phyloP scores from a whole-genome alignment of 2,329 filamentous ascomycete genomes.

The Aspergillus bombycis region DNA sequence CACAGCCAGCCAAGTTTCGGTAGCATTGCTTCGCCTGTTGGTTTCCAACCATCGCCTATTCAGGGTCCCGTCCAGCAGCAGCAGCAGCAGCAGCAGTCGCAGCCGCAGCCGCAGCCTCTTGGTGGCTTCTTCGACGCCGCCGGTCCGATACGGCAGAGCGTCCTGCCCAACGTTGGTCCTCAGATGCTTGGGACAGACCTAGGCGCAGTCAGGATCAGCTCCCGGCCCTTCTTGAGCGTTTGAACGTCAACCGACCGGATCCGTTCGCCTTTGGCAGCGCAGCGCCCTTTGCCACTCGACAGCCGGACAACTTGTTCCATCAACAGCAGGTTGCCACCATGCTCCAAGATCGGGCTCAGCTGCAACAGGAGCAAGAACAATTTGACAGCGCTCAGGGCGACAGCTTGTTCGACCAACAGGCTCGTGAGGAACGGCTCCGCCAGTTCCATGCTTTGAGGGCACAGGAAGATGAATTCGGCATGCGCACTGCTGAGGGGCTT shows the following conservation, averaged over 20 bases:
- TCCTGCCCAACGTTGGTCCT: slow-evolving; percentile 39
- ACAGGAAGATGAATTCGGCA: slow-evolving; percentile 62
- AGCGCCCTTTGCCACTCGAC: slow-evolving; percentile 50
- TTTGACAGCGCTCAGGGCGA: slow-evolving; percentile 50
- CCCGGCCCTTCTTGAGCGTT: slow-evolving; percentile 64
- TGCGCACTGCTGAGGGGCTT: slow-evolving; percentile 43
- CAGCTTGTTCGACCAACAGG: slow-evolving; percentile 53
- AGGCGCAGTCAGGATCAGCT: slow-evolving; percentile 71
- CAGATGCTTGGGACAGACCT: slow-evolving; percentile 51
- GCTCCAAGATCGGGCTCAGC: slow-evolving; percentile 62
- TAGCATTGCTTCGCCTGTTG: slow-evolving; percentile 85
- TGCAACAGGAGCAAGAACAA: slow-evolving; percentile 65
- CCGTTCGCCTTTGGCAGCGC: slow-evolving; percentile 53
- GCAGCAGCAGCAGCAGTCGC: slow-evolving; percentile 42
- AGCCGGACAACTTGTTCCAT: slow-evolving; percentile 51
- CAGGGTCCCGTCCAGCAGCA: slow-evolving; percentile 61
- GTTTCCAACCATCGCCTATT: slow-evolving; percentile 64
- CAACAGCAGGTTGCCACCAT: slow-evolving; percentile 62
- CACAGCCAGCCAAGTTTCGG: slow-evolving; percentile 97
- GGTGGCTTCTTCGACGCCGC: slow-evolving; percentile 71
- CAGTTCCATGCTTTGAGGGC: slow-evolving; percentile 80
- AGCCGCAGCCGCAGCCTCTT: slow-evolving; percentile 56
- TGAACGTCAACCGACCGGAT: slow-evolving; percentile 61
- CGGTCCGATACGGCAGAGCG: slow-evolving; percentile 47
- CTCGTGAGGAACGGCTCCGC: slow-evolving; percentile 69